phyloP scores from a whole-genome alignment of 129 eudicot species.

The Lactuca sativa region DNA sequence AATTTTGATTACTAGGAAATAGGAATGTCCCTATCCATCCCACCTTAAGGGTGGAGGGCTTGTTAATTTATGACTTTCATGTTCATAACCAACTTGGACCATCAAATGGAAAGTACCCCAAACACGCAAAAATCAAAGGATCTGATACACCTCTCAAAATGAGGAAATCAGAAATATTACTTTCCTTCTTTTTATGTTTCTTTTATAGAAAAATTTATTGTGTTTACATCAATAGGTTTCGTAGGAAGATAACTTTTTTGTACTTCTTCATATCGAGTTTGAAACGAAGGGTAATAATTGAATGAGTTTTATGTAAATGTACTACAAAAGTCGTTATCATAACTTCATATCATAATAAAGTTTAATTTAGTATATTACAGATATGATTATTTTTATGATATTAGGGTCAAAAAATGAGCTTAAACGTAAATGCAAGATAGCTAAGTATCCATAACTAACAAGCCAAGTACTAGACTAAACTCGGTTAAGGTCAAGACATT shows the following conservation, averaged over 20 bases:
- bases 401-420: too few relatives aligned
- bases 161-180: not conserved
- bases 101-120: not conserved
- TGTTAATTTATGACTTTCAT: constrained; percentile 8
- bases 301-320: not conserved
- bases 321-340: not conserved
- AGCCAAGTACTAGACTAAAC: not conserved
- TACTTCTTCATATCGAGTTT: not conserved
- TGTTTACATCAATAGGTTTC: not conserved
- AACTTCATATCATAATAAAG: too few relatives aligned
- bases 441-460: not conserved
- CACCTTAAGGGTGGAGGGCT: not conserved
- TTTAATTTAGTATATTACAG: too few relatives aligned
- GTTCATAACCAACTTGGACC: constrained; percentile 17
- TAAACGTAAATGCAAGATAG: not conserved
- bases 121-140: constrained; percentile 9
- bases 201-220: not conserved
- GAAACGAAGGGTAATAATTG: not conserved
- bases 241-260: not conserved
- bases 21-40: not conserved
- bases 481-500: not conserved
- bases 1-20: not conserved
- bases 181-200: not conserved
- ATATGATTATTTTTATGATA: too few relatives aligned
- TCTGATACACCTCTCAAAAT: constrained; percentile 13